phyloP scores from a whole-genome alignment of 306 rosid species.

The Crataegus laevigata region DNA sequence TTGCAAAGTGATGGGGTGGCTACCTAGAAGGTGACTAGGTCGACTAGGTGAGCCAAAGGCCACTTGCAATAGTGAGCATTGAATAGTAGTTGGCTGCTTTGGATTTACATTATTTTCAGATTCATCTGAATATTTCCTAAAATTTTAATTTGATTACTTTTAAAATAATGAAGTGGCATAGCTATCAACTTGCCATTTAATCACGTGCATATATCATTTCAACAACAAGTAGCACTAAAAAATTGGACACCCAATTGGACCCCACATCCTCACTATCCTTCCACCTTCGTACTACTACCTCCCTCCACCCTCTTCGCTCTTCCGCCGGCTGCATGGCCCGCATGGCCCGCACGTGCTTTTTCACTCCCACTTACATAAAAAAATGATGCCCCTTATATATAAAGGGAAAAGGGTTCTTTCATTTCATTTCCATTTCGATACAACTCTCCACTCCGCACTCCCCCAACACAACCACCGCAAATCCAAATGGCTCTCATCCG shows the following conservation, averaged over 20 bases:
- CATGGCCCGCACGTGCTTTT: slow-evolving; percentile 1
- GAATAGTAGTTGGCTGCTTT: not conserved
- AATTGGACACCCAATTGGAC: not conserved
- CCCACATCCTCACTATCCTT: not conserved
- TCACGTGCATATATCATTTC: not conserved
- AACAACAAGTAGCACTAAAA: not conserved
- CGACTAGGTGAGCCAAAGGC: not conserved
- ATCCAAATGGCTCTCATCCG: slow-evolving; percentile 64
- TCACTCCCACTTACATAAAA: not conserved
- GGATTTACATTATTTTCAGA: not conserved
- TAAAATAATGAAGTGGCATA: not conserved
- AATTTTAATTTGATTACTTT: not conserved
- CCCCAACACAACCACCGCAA: not conserved
- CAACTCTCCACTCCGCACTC: not conserved
- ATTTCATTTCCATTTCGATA: not conserved
- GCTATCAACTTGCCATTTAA: not conserved
- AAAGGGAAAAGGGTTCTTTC: not conserved
- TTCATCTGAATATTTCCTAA: not conserved
- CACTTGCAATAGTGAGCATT: not conserved
- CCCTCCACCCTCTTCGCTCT: not conserved
- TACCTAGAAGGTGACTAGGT: not conserved
- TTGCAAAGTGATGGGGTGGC: not conserved
- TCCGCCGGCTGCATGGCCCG: not conserved
- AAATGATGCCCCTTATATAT: not conserved
- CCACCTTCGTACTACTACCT: not conserved